phyloP scores from a whole-genome alignment of 2,329 filamentous ascomycete species.

The Hirsutella thompsonii region DNA sequence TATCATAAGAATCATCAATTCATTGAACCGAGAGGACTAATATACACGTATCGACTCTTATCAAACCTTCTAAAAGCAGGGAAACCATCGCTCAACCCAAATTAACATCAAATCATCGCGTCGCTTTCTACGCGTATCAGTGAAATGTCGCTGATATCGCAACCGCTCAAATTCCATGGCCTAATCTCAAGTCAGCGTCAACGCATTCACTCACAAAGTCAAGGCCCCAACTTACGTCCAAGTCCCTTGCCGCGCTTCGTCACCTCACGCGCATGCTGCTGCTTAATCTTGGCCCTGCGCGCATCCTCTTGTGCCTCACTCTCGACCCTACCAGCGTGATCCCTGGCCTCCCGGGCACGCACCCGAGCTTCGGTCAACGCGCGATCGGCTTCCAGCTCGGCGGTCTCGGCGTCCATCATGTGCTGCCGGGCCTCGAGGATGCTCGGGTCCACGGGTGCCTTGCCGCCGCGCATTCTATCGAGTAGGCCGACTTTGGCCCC shows the following conservation, averaged over 20 bases:
- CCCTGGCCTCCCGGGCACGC: constrained; percentile 48
- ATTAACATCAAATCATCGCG: no score
- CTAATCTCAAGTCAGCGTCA: no score
- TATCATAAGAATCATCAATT: no score
- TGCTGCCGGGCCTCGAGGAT: constrained; percentile 49
- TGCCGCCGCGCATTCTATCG: constrained; percentile 30
- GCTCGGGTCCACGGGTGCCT: constrained; percentile 42
- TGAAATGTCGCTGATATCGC: no score
- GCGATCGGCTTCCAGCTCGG: constrained; percentile 52
- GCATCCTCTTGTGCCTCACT: constrained; percentile 53
- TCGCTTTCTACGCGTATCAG: no score
- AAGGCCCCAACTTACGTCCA: not conserved
- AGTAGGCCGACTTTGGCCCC: constrained; percentile 20
- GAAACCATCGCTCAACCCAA: no score
- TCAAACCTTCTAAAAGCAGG: no score
- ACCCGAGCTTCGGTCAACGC: constrained; percentile 44
- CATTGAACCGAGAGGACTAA: no score
- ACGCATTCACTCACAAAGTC: no score
- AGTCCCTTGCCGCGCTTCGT: constrained; percentile 58
- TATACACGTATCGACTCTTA: no score
- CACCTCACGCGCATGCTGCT: constrained; percentile 49
- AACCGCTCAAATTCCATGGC: no score
- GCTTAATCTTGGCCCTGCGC: constrained; percentile 53
- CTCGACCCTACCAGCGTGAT: constrained; percentile 50
- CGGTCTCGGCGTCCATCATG: constrained; percentile 47